Percentiles rank a stretch among this genome's conserved stretches.
Conservation (phyloP, 2,329 filamentous ascomycete genomes). For the Fusarium keratoplasticum region DNA sequence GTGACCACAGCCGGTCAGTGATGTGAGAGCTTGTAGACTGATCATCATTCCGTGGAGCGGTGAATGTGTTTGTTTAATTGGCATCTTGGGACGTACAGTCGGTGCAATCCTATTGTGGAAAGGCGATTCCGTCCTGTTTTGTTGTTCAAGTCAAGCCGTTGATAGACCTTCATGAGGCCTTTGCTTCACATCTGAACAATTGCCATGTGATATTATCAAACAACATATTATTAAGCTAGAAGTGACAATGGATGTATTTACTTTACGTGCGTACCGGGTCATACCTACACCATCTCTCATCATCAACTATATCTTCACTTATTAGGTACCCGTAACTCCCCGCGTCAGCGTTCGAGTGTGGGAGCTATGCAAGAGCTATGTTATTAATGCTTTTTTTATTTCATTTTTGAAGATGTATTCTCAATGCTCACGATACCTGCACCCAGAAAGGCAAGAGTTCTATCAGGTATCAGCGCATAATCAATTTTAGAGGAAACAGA, state of each 20-base stretch:
- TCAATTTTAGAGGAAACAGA: not conserved
- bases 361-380: not conserved
- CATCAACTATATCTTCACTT: not conserved
- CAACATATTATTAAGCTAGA: not conserved
- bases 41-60: not conserved
- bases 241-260: not conserved
- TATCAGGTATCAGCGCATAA: not conserved
- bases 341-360: not conserved
- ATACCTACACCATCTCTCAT: not conserved
- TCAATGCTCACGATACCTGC: not conserved
- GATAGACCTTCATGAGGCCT: not conserved
- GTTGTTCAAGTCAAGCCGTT: not conserved
- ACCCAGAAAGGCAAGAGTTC: not conserved
- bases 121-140: not conserved
- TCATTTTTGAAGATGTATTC: not conserved
- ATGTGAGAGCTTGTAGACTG: not conserved
- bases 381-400: not conserved
- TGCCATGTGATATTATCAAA: not conserved
- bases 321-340: not conserved
- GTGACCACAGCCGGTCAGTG: not conserved
- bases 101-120: not conserved
- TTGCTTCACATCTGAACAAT: not conserved
- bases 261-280: too few species aligned
- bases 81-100: not conserved
- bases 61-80: not conserved